Evolutionary conservation across 768 basidiomycete genomes (phyloP), one percentile per base, ranked within the genome.

Genomic region (Leucosporidium scottii): DNA sequence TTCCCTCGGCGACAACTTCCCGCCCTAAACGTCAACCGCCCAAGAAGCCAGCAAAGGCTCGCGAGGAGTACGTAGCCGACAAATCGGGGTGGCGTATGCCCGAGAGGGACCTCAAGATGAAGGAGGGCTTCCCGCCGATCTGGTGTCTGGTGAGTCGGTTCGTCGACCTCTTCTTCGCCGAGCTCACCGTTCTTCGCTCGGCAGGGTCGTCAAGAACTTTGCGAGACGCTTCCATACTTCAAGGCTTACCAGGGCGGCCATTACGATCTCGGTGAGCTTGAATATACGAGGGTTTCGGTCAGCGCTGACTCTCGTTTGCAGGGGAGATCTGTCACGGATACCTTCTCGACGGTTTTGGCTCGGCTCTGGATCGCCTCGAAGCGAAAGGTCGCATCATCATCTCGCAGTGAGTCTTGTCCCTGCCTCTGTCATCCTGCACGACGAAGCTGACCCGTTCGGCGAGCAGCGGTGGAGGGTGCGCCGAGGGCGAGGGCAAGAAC

Each of bases 211-310:
- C 71, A 72, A 56, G 71, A 72, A 58, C 39, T 72, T 25, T 72
- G 71, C 64, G 71, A 72, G 59, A 59, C 47, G 8, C 25, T 72
- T 0, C 51, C 59, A 8, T 72, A 72, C 49, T 72, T 53, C 65
- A 57, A 61, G 30, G n/a, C 48, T 0, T 72, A 68, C 8, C 71
- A 72, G 51, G 71, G 71, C n/a, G 71, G 71, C 1, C 71, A 72
- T 23, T 72, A 61, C 31, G 60, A 59, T 44, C 44, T 47, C 9
- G 59, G 59, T 59, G 50, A 44, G 39, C 39, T 34, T 34, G 34
- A 34, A 34, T 10, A 10, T 34, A 10, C 10, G 34, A 34, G 4
- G 34, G 5, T 34, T 10, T 34, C 34, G 34, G 4, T 34, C 34
- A 10, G 34, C 10, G 34, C 34, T 34, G 34, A 34, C 34, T 34